Evolutionary conservation across 1,284 basidiomycete genomes (phyloP).

Genomic region (Erythrobasidium hasegawianum): DNA sequence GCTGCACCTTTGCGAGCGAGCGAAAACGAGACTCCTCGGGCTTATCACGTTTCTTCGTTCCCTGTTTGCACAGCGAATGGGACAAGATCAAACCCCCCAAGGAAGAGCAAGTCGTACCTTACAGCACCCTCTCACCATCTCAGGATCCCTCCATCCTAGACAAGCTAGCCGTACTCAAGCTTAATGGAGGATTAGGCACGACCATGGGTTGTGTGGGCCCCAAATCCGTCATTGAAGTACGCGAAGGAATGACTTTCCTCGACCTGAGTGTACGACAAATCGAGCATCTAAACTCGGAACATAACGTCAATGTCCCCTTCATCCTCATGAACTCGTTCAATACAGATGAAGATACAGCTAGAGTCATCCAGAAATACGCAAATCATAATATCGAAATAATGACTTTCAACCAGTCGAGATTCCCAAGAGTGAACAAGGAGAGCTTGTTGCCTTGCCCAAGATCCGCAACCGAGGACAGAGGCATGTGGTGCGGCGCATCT

Average conservation of each 20-base stretch:
- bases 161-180: conserved; percentile 97
- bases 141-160: conserved; percentile 69
- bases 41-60: no score
- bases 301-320: conserved; percentile 80
- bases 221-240: conserved; percentile 53
- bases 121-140: conserved; percentile 65
- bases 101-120: conserved; percentile 86
- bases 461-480: conserved; percentile 80
- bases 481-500: conserved; percentile 61
- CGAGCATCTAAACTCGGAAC: conserved; percentile 65
- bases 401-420: conserved; percentile 93
- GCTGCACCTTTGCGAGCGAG: not conserved
- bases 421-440: conserved; percentile 67
- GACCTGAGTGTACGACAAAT: conserved; percentile 96
- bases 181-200: conserved; percentile 98
- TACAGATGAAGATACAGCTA: conserved; percentile 88
- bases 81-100: conserved; percentile 94
- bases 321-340: conserved; percentile 99
- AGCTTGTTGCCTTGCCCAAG: conserved; percentile 35
- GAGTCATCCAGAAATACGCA: conserved; percentile 99
- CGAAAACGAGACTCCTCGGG: no score
- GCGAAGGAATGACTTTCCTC: conserved; percentile 83
- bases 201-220: conserved; percentile 84
- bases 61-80: conserved; percentile 94
- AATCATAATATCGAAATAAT: conserved; percentile 93